Conservation (phyloP, 1,139 yeast genomes). For the Pneumocystis jirovecii region DNA sequence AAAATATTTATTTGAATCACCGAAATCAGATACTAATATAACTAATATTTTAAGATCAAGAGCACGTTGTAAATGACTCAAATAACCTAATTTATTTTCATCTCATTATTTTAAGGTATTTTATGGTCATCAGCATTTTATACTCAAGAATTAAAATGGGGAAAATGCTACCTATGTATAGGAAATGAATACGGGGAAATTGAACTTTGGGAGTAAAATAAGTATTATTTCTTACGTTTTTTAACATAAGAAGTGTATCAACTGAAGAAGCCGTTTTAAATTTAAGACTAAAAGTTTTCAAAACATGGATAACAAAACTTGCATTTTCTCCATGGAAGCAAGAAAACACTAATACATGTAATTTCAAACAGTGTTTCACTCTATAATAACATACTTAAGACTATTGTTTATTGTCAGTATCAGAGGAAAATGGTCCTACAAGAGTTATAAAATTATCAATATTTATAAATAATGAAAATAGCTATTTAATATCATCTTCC, state of each 20-base stretch:
- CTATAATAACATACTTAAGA: background rate
- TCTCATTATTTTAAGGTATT: background rate
- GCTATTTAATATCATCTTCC: background rate
- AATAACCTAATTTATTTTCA: background rate
- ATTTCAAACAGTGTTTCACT: background rate
- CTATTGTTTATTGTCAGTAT: background rate
- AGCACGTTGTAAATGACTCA: background rate
- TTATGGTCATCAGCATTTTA: background rate
- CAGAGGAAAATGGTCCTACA: background rate
- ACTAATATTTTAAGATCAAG: background rate
- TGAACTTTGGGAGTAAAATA: background rate
- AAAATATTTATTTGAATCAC: background rate
- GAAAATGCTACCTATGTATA: background rate
- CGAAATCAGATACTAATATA: background rate
- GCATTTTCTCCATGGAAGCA: background rate
- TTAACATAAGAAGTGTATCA: background rate
- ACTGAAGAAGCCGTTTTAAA: background rate
- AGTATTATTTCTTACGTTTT: background rate
- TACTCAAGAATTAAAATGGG: background rate
- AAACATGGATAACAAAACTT: background rate
- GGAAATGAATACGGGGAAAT: background rate
- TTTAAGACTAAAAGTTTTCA: background rate
- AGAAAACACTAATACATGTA: background rate
- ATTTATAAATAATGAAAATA: background rate
- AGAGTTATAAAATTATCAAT: background rate